A percentile compares a stretch with the other conserved stretches of the same genome.
Conservation (phyloP, 768 basidiomycete genomes). For the Russula sp. region DNA sequence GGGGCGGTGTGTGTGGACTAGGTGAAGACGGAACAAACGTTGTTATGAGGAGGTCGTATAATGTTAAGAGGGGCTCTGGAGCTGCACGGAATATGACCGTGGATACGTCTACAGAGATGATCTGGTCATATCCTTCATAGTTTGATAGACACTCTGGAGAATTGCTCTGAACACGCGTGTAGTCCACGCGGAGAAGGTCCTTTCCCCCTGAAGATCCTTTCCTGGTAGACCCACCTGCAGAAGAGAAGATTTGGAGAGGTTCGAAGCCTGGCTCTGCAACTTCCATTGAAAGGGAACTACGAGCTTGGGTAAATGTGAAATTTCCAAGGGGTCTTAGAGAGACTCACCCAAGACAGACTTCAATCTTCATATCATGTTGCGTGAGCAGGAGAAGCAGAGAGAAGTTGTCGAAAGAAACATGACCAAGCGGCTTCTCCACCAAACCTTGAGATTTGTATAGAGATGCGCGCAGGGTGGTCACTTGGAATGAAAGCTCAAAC, state of each 20-base stretch:
- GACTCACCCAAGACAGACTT: slow-evolving; percentile 65
- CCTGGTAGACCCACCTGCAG: slow-evolving; percentile 38
- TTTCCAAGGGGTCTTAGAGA: slow-evolving; percentile 6
- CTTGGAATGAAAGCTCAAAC: slow-evolving; percentile 83
- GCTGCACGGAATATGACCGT: slow-evolving; percentile 85
- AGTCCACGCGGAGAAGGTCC: slow-evolving; percentile 73
- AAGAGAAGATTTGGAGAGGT: slow-evolving; percentile 60
- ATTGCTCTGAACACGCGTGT: slow-evolving; percentile 68
- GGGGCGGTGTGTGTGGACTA: slow-evolving; percentile 3
- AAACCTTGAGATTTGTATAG: slow-evolving; percentile 62
- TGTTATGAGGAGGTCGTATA: slow-evolving; percentile 97
- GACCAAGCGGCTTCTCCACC: slow-evolving; percentile 70
- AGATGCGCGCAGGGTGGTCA: slow-evolving; percentile 72
- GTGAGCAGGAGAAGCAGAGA: slow-evolving; percentile 64
- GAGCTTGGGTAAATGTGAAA: slow-evolving; percentile 1
- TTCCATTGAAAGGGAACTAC: slow-evolving; percentile 68
- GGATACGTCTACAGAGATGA: slow-evolving; percentile 77
- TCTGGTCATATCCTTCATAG: slow-evolving; percentile 84
- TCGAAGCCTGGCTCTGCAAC: slow-evolving; percentile 50
- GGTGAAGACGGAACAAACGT: slow-evolving; percentile 68
- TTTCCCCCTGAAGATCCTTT: slow-evolving; percentile 54
- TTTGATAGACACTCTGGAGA: slow-evolving; percentile 79
- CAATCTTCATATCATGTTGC: slow-evolving; percentile 82
- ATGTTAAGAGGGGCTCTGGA: slow-evolving; percentile 81
- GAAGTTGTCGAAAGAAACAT: slow-evolving; percentile 74